Conservation (phyloP, 2,329 filamentous ascomycete genomes). For the Alternaria dauci region DNA sequence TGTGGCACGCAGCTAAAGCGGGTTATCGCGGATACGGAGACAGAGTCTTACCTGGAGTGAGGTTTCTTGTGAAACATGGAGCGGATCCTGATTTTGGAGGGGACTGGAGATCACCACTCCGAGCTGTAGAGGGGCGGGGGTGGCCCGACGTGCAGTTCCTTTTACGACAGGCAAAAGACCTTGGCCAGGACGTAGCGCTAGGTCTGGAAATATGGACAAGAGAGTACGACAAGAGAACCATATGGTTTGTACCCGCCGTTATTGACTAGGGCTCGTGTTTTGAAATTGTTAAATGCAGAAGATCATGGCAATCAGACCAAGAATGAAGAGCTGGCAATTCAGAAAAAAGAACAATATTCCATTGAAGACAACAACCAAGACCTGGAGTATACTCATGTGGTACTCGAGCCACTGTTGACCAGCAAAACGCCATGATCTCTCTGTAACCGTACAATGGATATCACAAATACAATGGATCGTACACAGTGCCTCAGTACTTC, state of each 20-base stretch:
- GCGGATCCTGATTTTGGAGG: background rate
- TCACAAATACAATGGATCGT: constrained; percentile 10
- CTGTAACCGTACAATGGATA: constrained; percentile 4
- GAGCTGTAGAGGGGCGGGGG: background rate
- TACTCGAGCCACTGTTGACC: background rate
- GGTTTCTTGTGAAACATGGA: constrained; percentile 5
- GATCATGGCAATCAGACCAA: background rate
- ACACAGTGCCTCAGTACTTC: constrained; percentile 30
- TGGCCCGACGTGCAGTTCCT: constrained; percentile 1
- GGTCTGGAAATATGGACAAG: background rate
- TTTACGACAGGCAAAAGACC: background rate
- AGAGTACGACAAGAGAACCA: background rate
- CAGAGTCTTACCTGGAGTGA: background rate
- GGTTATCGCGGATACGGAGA: background rate
- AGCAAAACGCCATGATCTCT: constrained; percentile 9
- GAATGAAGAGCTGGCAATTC: background rate
- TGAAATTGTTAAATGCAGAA: background rate
- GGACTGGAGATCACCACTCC: constrained; percentile 3
- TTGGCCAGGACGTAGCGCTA: background rate
- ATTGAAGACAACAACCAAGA: background rate
- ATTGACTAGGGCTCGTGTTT: background rate
- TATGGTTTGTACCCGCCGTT: too few species aligned
- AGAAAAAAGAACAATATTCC: background rate
- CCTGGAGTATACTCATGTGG: background rate
- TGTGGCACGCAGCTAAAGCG: background rate